These are phyloP conservation scores for Hortaea werneckii DNA, from an alignment of 2,329 filamentous ascomycete genomes.

Conservation along the genomic window DNA sequence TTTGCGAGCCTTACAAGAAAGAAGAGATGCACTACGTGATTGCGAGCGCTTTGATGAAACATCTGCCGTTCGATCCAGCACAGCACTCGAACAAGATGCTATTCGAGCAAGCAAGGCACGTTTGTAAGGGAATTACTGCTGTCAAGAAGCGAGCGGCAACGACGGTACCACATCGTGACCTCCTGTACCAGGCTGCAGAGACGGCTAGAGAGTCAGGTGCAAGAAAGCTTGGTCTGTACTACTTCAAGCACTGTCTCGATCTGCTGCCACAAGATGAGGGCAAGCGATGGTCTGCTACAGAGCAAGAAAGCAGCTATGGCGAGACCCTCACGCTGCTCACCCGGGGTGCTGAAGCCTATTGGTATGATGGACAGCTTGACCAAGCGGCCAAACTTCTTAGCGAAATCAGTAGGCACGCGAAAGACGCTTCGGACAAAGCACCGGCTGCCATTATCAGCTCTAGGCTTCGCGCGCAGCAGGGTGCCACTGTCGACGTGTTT, in stretches of 20 bases:
- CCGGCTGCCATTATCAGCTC: constrained; percentile 76
- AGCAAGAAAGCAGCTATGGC: constrained; percentile 67
- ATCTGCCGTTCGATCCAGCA: constrained; percentile 50
- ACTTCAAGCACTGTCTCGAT: constrained; percentile 64
- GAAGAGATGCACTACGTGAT: constrained; percentile 87
- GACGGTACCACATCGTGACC: constrained; percentile 50
- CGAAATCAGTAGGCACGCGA: constrained; percentile 60
- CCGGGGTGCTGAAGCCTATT: constrained; percentile 70
- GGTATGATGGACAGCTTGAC: constrained; percentile 63
- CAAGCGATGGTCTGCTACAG: constrained; percentile 59
- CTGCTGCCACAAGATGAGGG: constrained; percentile 58
- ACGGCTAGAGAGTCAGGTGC: constrained; percentile 74
- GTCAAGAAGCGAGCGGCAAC: constrained; percentile 54
- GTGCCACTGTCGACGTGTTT: constrained; percentile 61
- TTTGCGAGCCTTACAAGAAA: constrained; percentile 57
- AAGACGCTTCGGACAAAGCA: constrained; percentile 66
- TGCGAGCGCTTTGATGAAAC: constrained; percentile 67
- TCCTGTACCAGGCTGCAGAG: constrained; percentile 70
- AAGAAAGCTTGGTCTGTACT: constrained; percentile 69
- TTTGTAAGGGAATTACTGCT: constrained; percentile 65
- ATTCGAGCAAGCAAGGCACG: constrained; percentile 69
- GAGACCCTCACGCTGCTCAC: constrained; percentile 76
- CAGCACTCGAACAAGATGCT: constrained; percentile 39
- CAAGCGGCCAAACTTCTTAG: constrained; percentile 59
- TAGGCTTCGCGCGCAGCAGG: constrained; percentile 63